Evolutionary conservation across 495 filamentous ascomycete genomes (phyloP), one percentile per base, ranked within the genome.

Genomic region (Annulohypoxylon maeteangense): DNA sequence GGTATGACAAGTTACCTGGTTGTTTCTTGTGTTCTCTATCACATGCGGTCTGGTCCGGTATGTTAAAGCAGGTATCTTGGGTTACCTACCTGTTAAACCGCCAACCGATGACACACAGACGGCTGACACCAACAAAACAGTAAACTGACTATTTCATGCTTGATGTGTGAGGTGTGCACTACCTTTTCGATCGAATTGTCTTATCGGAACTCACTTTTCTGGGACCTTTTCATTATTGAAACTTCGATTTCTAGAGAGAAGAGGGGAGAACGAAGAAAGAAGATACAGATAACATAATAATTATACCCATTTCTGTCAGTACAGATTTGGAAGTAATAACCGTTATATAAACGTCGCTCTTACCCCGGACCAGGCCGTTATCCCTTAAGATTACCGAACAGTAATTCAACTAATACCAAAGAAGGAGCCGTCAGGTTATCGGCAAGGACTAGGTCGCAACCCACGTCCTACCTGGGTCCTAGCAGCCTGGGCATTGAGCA

Each of bases 71-170:
- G 22, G 32, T 54, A 12, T n/a, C 11, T 36, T 61, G 34, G 57
- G 57, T 66, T 56, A 62, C 56, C 14, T 14, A 65, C 57, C 62
- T 62, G 56, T 62, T 66, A 72, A 72, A 67, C 58, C 63, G 68
- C 62, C 63, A 67, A 67, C 63, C 51, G 64, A 67, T 63, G 53
- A 63, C 57, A 67, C 58, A 58, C 53, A 45, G 36, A 54, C 56
- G 44, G 51, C 53, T 60, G 53, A 72, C 63, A 63, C 59, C 64
- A 45, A 67, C 45, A 64, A 48, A 53, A 31, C 55, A 45, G 18
- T 55, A 59, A 65, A 48, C 14, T 65, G 55, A 54, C 53, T 47
- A 25, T 16, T 69, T 63, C 14, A 47, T 44, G 27, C 50, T 58
- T 69, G 25, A 64, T 50, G 42, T 34, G 23, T 25, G 23, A 48